Base-by-base conservation (phyloP, 345 rosid genomes). In the Brassica nigra region DNA sequence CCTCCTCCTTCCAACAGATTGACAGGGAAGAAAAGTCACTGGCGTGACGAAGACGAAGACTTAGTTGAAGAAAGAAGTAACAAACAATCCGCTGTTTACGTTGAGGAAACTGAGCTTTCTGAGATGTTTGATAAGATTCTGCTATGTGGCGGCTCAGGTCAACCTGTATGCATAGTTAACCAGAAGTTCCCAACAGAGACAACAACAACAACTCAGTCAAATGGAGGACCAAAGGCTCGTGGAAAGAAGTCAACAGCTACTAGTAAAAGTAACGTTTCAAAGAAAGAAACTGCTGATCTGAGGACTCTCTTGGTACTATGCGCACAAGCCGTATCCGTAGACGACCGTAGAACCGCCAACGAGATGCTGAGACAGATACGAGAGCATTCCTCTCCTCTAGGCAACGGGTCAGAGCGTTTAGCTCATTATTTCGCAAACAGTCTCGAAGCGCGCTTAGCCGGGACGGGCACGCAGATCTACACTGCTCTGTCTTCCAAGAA, bases 351-450 rank as follows among this genome's bases (percentile, higher is more conserved):
- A 78, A 89, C 90, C 39, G 92, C 95, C 49, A 73, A 78, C 57
- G 95, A 91, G 62, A 82, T 86, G 18, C 77, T 93, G 75, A 91
- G 87, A 82, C 92, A 89, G 89, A 88, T 93, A 64, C 75, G 94
- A 80, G 82, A 86, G 81, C 86, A 91, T 78, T 86, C 97, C 39
- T 93, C 92, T 3, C 87, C 89, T 39, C 62, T 70, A 18, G 97
- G 98, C 16, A 88, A 88, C 28, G 95, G 94, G 0, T 74, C 88
- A 23, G 97, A 93, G 84, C 80, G 98, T 34, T 9, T 93, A 80
- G 98, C 98, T 54, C 91, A 93, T 75, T 86, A 75, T 76, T 93
- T 93, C 65, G 95, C 95, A 12, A 86, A 87, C 68, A 90, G 89
- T 33, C 95, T 93, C 2, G 97, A 91, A 80, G 93, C 97, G 14